These are phyloP conservation scores for Cladosporium sphaerospermum DNA, from an alignment of 2,329 filamentous ascomycete species.

Conservation along the genomic window DNA sequence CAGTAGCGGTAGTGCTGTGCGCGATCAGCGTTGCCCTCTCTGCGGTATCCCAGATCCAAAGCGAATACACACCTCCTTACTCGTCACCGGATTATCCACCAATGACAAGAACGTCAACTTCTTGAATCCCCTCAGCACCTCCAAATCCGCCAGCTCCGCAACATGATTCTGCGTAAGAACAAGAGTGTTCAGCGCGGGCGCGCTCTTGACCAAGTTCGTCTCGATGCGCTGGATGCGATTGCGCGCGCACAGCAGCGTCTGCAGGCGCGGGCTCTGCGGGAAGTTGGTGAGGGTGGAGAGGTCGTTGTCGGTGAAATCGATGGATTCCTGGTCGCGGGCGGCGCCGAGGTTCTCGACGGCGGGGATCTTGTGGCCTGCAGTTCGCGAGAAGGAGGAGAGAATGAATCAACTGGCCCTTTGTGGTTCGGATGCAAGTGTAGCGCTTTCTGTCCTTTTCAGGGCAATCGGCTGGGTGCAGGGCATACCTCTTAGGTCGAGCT, in stretches of 20 bases:
- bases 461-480: slow-evolving; percentile 36
- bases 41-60: slow-evolving; percentile 1
- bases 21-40: slow-evolving; percentile 2
- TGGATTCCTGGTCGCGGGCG: slow-evolving; percentile 89
- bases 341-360: slow-evolving; percentile 96
- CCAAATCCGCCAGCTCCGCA: slow-evolving; percentile 77
- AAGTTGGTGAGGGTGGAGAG: slow-evolving; percentile 87
- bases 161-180: slow-evolving; percentile 80
- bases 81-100: slow-evolving; percentile 80
- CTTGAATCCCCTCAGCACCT: slow-evolving; percentile 64
- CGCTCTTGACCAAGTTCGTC: slow-evolving; percentile 61
- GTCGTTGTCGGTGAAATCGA: slow-evolving; percentile 98
- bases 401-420: slow-evolving; percentile 40
- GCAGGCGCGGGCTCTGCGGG: slow-evolving; percentile 80
- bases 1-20: slow-evolving; percentile 82
- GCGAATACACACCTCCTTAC: slow-evolving; percentile 69
- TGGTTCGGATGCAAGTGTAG: slow-evolving; percentile 54
- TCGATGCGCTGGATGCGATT: slow-evolving; percentile 85
- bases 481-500: slow-evolving; percentile 99
- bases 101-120: slow-evolving; percentile 74
- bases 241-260: slow-evolving; percentile 78
- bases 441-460: slow-evolving; percentile 84
- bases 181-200: slow-evolving; percentile 76
- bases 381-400: slow-evolving; percentile 36
- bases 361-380: slow-evolving; percentile 91